Base-by-base conservation (phyloP, 2,329 filamentous ascomycete genomes). In the Graphilbum sp. region DNA sequence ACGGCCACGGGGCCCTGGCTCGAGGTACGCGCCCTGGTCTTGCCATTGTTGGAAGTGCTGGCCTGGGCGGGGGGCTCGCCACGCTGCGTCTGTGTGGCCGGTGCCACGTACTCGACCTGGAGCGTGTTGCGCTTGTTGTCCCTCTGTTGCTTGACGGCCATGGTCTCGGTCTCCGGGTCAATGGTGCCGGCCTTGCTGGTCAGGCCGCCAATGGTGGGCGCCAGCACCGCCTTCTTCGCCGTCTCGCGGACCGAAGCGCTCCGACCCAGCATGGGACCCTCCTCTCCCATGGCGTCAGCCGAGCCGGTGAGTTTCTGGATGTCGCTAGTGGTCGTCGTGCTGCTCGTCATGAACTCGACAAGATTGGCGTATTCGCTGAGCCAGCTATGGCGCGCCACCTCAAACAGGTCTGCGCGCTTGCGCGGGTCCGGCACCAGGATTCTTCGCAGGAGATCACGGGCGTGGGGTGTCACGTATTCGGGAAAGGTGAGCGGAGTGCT, bases 331-430 rank as follows among this genome's bases (percentile, higher is more conserved):
- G 81, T 84, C 9, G 88, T 95, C 5, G 86, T 93, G 53, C 79
- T 88, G 59, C 90, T 96, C 18, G 90, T 96, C 52, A 98, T 95
- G 55, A 95, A 87, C 52, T 87, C 84, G 35, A 98, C 88, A 35
- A 96, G 79, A 54, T 93, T 84, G n/a, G 87, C 81, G 54, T 90
- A 98, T 54, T 96, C 90, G 60, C 82, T 93, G 47, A 98, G 62
- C 90, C 90, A 98, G 61, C 90, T 98, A 60, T 98, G 90, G 37
- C 90, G 76, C 34, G 90, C 90, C 32, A 98, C 90, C 56, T 98
- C 90, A 51, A 98, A 98, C 34, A 98, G 63, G 55, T 98, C 90
- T 36, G 90, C 90, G 53, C 90, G 77, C 60, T 93, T 92, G 46
- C 90, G 73, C 37, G 90, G 90, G 55, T 96, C 90, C 6, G 90